These are phyloP conservation scores for Sporothrix dimorphospora DNA, from an alignment of 2,329 filamentous ascomycete species.

Conservation along the genomic window DNA sequence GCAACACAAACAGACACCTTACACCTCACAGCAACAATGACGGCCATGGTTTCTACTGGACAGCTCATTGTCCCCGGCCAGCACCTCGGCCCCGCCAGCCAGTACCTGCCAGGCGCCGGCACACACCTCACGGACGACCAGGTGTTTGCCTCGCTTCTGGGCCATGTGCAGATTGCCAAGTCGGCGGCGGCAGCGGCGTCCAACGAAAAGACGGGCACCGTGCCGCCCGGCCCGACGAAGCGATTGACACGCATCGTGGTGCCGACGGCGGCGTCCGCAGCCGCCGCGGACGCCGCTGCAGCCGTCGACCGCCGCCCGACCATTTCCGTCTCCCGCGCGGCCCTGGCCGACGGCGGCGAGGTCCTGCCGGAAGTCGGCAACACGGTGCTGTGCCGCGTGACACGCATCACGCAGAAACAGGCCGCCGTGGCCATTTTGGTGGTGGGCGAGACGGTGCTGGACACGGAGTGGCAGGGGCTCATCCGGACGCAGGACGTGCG, in stretches of 20 bases:
- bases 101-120: conserved; percentile 75
- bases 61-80: conserved; percentile 77
- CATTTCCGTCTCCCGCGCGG: conserved; percentile 58
- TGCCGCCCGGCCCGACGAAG: conserved; percentile 52
- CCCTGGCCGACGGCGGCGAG: conserved; percentile 49
- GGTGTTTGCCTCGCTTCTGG: conserved; percentile 82
- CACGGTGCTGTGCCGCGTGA: conserved; percentile 81
- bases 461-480: conserved; percentile 82
- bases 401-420: conserved; percentile 81
- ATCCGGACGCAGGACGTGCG: conserved; percentile 90
- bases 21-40: conserved; percentile 12
- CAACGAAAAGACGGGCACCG: background rate
- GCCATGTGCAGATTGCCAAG: conserved; percentile 63
- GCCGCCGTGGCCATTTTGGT: conserved; percentile 85
- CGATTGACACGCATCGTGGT: conserved; percentile 60
- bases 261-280: conserved; percentile 42
- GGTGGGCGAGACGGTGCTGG: conserved; percentile 70
- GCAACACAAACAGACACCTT: background rate
- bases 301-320: conserved; percentile 52
- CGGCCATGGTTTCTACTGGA: background rate
- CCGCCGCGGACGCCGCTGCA: conserved; percentile 42
- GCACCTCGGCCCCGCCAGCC: conserved; percentile 67
- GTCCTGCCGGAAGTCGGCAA: conserved; percentile 81
- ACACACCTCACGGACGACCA: conserved; percentile 78
- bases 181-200: conserved; percentile 46